Evolutionary conservation across 2,329 filamentous ascomycete species (phyloP), one percentile per base, ranked within the genome.

Genomic region (Xylaria multiplex): DNA sequence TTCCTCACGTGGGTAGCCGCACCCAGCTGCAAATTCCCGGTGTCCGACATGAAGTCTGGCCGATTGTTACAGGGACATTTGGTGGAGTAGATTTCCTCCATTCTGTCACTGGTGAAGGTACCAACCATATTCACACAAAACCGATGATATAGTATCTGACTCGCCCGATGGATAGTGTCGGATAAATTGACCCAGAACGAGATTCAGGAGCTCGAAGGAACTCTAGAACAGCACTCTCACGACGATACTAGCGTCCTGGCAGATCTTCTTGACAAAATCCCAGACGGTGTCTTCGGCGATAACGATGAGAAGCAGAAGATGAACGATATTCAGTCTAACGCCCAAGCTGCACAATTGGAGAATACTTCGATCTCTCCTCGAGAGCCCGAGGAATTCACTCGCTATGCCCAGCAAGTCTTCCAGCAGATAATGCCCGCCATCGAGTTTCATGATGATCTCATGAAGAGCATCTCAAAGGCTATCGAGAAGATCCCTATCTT

Each of bases 31-130:
- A 87, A 52, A 84, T 97, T 32, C 82, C 85, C 40, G 93, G 91
- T 50, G 90, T 87, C 64, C 84, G 84, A 24, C 76, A 83, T 40
- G 75, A 84, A 4, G 92, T 97, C 67, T 97, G 91, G 73, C 94
- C 94, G 6, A 82, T 95, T 67, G 86, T 97, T 50, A 97, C 94
- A 1, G 94, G 95, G 66, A 97, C 94, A 6, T 97, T 97, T 79
- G 94, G 94, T 68, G 94, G 94, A 69, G 94, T 97, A 14, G 95
- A 97, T 75, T 97, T 97, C 81, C 82, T 97, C 67, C 93, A 97
- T 81, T 96, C 92, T 0, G 93, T 97, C 35, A 92, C 87, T 52
- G 87, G 88, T 65, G 88, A 90, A 81, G 82, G 85, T 86, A 69
- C 19, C 65, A 62, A n/a, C 43, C 6, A 16, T 14, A 45, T 40